A percentile compares a stretch with the other conserved stretches of the same genome.
Conservation (phyloP, 2,329 filamentous ascomycete genomes). For the Aspergillus hortae region DNA sequence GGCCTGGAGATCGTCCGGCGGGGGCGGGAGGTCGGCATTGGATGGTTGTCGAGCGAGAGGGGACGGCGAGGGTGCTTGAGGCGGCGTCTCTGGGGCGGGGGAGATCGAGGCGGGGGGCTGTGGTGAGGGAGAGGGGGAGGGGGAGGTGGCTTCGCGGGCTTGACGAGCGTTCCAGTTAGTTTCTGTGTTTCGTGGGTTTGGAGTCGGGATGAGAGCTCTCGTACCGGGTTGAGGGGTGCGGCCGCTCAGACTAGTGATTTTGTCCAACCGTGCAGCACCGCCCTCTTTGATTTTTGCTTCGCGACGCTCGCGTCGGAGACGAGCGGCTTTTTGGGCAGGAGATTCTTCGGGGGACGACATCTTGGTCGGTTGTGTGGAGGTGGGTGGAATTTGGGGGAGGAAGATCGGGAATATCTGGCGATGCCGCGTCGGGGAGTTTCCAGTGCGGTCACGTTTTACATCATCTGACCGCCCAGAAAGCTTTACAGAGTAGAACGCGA, state of each 20-base stretch:
- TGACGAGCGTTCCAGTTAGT: background rate
- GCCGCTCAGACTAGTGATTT: conserved; percentile 60
- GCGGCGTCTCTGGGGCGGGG: conserved; percentile 8
- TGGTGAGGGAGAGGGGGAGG: conserved; percentile 26
- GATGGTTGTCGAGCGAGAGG: conserved; percentile 6
- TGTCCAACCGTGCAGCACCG: conserved; percentile 57
- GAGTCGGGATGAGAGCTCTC: conserved; percentile 6
- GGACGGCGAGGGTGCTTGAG: conserved; percentile 14
- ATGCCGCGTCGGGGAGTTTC: too few relatives aligned
- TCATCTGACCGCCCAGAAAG: too few relatives aligned
- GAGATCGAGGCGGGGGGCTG: conserved; percentile 18
- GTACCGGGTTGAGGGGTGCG: conserved; percentile 41
- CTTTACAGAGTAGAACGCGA: too few relatives aligned
- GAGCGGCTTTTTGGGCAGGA: conserved; percentile 50
- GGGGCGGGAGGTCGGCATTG: conserved; percentile 15
- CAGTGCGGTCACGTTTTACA: too few relatives aligned
- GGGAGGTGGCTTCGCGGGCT: conserved; percentile 25
- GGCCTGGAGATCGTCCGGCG: conserved; percentile 32
- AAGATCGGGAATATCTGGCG: too few relatives aligned
- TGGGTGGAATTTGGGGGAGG: background rate
- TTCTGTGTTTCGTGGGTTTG: background rate
- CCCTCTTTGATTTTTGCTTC: conserved; percentile 60
- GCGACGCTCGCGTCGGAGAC: conserved; percentile 60
- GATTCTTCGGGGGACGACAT: conserved; percentile 43
- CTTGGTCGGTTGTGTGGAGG: background rate